Evolutionary conservation across 208 protist genomes (phyloP), one percentile per base, ranked within the genome.

Genomic region (Phytomonas serpens): DNA sequence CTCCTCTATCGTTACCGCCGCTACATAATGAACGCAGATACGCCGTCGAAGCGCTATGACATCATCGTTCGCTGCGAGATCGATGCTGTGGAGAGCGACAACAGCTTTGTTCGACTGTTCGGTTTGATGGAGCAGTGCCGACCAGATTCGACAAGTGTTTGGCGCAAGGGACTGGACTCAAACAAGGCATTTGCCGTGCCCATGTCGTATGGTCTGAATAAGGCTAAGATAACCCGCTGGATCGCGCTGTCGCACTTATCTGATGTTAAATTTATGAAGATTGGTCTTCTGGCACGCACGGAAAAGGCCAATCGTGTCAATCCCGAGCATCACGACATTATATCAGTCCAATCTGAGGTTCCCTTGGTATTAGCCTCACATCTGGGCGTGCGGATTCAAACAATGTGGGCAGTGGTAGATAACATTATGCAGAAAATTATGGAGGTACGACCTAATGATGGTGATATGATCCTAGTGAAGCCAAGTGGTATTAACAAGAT

Each of bases 31-130:
- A 79, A 96, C 72, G 71, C 72, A 42, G 84, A 83, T 67, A 81
- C 85, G 16, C 76, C 87, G 16, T 57, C 75, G 84, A 73, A 83
- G 65, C 78, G 77, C 31, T 96, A 96, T 82, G 86, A 93, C 68
- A 72, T 96, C 61, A 77, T 96, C 52, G 92, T 96, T 47, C 92
- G 92, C 42, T 93, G 86, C 73, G 87, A 94, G 68, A 65, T 96
- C 11, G 92, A 96, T 66, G 87, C 87, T 0, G 79, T 90, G 40
- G 81, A 74, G 67, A 68, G 86, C 72, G 78, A 83, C 34, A 75
- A 84, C 11, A 57, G 47, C 47, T 81, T 78, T 42, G 47, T 91
- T 31, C 92, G 92, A 68, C 57, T 87, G 31, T 96, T 96, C 76
- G 88, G 84, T 68, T 83, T 94, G 32, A 78, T 96, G 65, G 89